These are phyloP conservation scores for Penicillium freii DNA, from an alignment of 2,329 filamentous ascomycete species.

Conservation along the genomic window DNA sequence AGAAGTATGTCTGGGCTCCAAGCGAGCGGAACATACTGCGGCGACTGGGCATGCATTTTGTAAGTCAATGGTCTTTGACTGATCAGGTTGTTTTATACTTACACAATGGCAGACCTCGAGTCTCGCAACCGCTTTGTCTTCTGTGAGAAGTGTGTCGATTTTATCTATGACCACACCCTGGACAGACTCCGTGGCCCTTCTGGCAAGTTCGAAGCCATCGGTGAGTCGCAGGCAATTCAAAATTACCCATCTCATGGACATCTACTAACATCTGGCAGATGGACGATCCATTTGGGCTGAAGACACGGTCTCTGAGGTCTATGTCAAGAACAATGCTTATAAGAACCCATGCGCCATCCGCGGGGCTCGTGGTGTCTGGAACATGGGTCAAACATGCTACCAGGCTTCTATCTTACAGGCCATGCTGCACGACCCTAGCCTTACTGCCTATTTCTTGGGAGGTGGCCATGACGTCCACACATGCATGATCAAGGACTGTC, in stretches of 20 bases:
- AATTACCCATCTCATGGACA: not conserved
- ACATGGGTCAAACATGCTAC: conserved; percentile 97
- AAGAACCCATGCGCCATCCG: conserved; percentile 80
- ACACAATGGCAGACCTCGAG: conserved; percentile 37
- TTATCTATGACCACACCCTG: conserved; percentile 43
- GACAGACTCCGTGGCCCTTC: conserved; percentile 34
- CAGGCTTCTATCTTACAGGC: conserved; percentile 95
- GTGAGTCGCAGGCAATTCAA: conserved; percentile 1
- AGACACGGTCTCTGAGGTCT: conserved; percentile 65
- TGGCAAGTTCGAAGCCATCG: conserved; percentile 15
- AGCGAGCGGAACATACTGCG: conserved; percentile 37
- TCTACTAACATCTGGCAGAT: conserved; percentile 12
- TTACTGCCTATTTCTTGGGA: conserved; percentile 87
- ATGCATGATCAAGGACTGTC: conserved; percentile 57
- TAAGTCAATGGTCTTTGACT: conserved; percentile 23
- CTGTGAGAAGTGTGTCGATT: conserved; percentile 42
- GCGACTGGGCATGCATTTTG: conserved; percentile 44
- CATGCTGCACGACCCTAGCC: conserved; percentile 86
- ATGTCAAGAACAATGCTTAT: conserved; percentile 74
- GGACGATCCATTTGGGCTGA: conserved; percentile 39
- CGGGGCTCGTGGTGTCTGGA: conserved; percentile 88
- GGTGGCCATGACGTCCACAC: conserved; percentile 80
- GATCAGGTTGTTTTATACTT: conserved; percentile 1
- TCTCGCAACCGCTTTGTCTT: conserved; percentile 41
- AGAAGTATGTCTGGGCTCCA: conserved; percentile 30